Evolutionary conservation across 2,329 filamentous ascomycete genomes (phyloP).

Genomic region (Parascedosporium putredinis): DNA sequence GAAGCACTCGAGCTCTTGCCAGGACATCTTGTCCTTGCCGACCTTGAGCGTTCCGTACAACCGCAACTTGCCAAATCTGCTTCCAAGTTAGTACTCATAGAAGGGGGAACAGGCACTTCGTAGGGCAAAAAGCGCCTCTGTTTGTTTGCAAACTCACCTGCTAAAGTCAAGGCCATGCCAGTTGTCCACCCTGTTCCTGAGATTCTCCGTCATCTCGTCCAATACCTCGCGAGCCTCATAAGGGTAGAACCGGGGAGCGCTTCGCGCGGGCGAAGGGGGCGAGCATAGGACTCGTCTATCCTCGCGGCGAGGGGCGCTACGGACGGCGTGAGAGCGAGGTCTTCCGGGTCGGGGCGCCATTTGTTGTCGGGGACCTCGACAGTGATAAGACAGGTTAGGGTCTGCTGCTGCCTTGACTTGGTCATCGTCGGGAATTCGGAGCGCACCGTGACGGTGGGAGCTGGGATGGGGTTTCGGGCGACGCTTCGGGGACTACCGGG

Average conservation of each 20-base stretch:
- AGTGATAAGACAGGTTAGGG: slow-evolving; percentile 84
- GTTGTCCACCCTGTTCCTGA: slow-evolving; percentile 85
- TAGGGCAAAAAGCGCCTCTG: no score
- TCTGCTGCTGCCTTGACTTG: slow-evolving; percentile 87
- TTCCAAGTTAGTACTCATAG: slow-evolving; percentile 20
- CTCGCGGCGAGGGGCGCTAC: slow-evolving; percentile 28
- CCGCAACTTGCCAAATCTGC: slow-evolving; percentile 79
- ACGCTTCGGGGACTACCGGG: slow-evolving; percentile 62
- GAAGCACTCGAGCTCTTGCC: slow-evolving; percentile 97
- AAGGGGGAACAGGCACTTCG: no score
- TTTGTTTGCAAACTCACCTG: slow-evolving; percentile 48
- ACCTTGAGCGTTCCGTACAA: slow-evolving; percentile 84
- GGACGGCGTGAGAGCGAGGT: slow-evolving; percentile 48
- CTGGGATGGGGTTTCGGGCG: slow-evolving; percentile 76
- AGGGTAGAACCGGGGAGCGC: slow-evolving; percentile 50
- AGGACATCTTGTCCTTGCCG: slow-evolving; percentile 90
- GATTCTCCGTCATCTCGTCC: slow-evolving; percentile 74
- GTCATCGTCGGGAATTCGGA: slow-evolving; percentile 95
- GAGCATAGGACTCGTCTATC: slow-evolving; percentile 43
- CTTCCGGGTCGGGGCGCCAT: slow-evolving; percentile 78
- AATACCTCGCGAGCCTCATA: slow-evolving; percentile 69
- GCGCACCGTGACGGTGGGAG: slow-evolving; percentile 84
- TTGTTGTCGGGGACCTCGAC: slow-evolving; percentile 89
- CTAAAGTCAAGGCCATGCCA: slow-evolving; percentile 95
- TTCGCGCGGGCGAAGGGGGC: slow-evolving; percentile 50